Conservation (phyloP, 768 basidiomycete genomes). For the Podaxis rugospora region DNA sequence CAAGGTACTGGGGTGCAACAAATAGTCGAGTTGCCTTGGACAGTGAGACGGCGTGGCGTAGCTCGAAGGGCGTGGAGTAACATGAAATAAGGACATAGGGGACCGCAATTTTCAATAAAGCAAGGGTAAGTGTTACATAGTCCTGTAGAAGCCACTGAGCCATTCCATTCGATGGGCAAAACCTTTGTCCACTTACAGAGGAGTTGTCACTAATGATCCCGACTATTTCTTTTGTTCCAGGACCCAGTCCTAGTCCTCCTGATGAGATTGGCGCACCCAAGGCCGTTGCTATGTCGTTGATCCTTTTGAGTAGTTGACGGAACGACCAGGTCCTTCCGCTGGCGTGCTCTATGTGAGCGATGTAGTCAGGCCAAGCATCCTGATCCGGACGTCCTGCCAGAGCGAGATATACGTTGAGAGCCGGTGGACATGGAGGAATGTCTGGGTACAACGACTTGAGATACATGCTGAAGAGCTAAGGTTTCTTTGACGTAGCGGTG, state of each 20-base stretch:
- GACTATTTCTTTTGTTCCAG: constrained; percentile 49
- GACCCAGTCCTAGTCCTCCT: constrained; percentile 53
- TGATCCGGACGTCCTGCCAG: constrained; percentile 52
- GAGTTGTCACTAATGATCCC: constrained; percentile 70
- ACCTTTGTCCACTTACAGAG: constrained; percentile 35
- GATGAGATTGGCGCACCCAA: constrained; percentile 36
- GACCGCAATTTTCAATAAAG: constrained; percentile 24
- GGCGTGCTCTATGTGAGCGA: constrained; percentile 47
- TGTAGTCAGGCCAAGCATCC: constrained; percentile 48
- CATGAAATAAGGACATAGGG: constrained; percentile 31
- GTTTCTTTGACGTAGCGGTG: neutral
- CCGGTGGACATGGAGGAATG: constrained; percentile 37
- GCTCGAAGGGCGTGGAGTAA: constrained; percentile 31
- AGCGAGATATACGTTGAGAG: constrained; percentile 51
- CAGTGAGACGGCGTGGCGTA: constrained; percentile 28
- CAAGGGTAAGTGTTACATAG: constrained; percentile 26
- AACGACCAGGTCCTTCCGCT: constrained; percentile 42
- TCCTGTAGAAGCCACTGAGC: constrained; percentile 20
- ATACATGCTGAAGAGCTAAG: constrained; percentile 34
- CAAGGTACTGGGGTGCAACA: constrained; percentile 25
- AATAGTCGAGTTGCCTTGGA: constrained; percentile 29
- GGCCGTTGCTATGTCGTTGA: constrained; percentile 54
- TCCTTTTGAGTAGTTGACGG: constrained; percentile 43
- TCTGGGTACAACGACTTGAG: constrained; percentile 54
- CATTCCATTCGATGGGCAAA: neutral